Base-by-base conservation (phyloP, 208 protist genomes). In the Acanthamoeba quina region DNA sequence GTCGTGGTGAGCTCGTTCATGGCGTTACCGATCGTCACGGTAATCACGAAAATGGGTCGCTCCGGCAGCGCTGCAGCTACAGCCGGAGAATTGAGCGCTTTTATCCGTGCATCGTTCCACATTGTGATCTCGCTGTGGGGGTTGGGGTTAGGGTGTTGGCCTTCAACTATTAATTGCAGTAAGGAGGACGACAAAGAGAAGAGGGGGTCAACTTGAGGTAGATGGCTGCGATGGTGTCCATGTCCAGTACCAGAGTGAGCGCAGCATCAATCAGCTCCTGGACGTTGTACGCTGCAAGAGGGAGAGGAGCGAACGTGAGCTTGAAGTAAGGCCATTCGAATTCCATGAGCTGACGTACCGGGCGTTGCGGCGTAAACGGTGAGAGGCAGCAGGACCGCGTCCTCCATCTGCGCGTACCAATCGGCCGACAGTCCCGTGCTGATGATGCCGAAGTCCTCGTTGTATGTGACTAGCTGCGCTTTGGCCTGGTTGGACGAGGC, bases 81-180 rank as follows among this genome's bases (percentile, higher is more conserved):
- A 21, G 3, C 13, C 1, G 37, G 76, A 5, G 76, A 58, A 31
- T 83, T 83, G 76, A 83, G 37, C 13, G 6, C n/a, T 41, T 21
- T 24, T 11, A 83, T 52, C 24, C 47, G 76, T n/a, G 54, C 9
- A n/a, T 83, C 76, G 76, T 83, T 56, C 76, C 76, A 83, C 76
- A 58, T n/a, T 11, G 21, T 56, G 47, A 83, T 83, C 29, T 58
- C 54, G 54, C 54, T 58, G 54, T 21, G 54, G 54, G 2, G 54
- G 3, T 17, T 58, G 17, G 2, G 17, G 44, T 10, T 49, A 49
- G 44, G 44, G 44, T 49, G 0, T 13, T 49, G 44, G 11, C 44
- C 7, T 49, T 13, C 11, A 49, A 49, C 44, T 49, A 49, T 49
- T 10, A 19, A 58, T 7, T 58, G 17, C 13, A 24, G 54, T 15